Percentiles rank a stretch among this genome's conserved stretches.
Conservation (phyloP, 2,329 filamentous ascomycete species). For the Ophiostoma novo-ulmi region DNA sequence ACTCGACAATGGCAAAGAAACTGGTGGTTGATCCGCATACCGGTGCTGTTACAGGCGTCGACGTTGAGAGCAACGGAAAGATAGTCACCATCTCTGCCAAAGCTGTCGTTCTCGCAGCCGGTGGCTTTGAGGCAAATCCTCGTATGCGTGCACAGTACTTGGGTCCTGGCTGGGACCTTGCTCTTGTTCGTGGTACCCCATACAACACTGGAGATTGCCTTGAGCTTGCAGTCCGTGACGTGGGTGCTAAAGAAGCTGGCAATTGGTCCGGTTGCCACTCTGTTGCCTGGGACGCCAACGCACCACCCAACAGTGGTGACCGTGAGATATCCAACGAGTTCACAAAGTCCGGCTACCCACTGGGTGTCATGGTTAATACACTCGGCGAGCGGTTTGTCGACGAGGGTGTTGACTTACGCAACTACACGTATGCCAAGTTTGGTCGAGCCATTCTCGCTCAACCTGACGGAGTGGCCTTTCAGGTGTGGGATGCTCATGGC, state of each 20-base stretch:
- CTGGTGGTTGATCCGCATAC: neutral
- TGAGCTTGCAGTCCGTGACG: conserved; percentile 46
- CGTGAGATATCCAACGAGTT: conserved; percentile 59
- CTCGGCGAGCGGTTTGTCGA: conserved; percentile 59
- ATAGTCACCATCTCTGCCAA: neutral
- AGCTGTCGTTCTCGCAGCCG: neutral
- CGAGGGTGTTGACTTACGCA: conserved; percentile 59
- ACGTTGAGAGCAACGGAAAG: neutral
- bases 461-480: conserved; percentile 54
- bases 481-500: conserved; percentile 56
- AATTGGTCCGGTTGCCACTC: conserved; percentile 63
- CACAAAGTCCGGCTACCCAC: conserved; percentile 64
- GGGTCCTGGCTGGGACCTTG: conserved; percentile 60
- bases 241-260: conserved; percentile 49
- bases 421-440: conserved; percentile 64
- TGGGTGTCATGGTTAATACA: conserved; percentile 60
- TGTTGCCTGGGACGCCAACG: conserved; percentile 60
- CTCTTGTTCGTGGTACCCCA: conserved; percentile 56
- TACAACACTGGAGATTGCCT: conserved; percentile 59
- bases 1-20: neutral
- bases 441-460: conserved; percentile 58
- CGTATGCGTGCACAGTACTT: conserved; percentile 48
- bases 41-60: neutral
- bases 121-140: conserved; percentile 60
- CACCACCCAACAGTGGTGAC: conserved; percentile 50